Conservation (phyloP, 1,284 basidiomycete genomes). For the Cutaneotrichosporon arboriforme region DNA sequence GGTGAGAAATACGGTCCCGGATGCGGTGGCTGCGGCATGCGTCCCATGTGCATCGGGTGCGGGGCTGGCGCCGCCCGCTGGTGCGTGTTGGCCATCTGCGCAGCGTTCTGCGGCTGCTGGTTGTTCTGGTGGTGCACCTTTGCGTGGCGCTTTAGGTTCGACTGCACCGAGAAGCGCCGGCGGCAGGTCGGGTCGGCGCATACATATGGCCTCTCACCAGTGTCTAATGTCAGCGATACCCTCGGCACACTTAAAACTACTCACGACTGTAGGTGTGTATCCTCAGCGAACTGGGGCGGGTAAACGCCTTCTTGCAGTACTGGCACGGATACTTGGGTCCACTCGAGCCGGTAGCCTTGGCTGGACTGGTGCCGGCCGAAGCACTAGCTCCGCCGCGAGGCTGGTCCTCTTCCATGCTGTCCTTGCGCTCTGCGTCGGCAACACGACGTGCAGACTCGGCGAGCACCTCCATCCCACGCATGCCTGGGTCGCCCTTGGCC, state of each 20-base stretch:
- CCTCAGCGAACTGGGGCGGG: conserved; percentile 38
- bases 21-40: neutral
- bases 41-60: conserved; percentile 7
- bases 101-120: conserved; percentile 12
- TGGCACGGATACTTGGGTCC: conserved; percentile 43
- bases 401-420: conserved; percentile 11
- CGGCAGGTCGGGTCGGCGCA: conserved; percentile 40
- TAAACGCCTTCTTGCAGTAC: conserved; percentile 44
- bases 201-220: conserved; percentile 43
- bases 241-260: conserved; percentile 9
- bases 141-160: conserved; percentile 45
- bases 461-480: conserved; percentile 43
- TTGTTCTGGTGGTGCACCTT: conserved; percentile 38
- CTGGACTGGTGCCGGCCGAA: conserved; percentile 7
- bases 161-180: conserved; percentile 44
- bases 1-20: neutral
- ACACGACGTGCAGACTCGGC: conserved; percentile 35
- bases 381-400: neutral
- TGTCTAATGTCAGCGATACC: conserved; percentile 26
- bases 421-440: conserved; percentile 30
- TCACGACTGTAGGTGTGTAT: conserved; percentile 47
- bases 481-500: conserved; percentile 24
- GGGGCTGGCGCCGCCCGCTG: neutral
- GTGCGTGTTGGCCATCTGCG: conserved; percentile 8
- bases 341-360: conserved; percentile 9